phyloP scores from a whole-genome alignment of 2,329 filamentous ascomycete genomes.

The Teratosphaeria viscida region DNA sequence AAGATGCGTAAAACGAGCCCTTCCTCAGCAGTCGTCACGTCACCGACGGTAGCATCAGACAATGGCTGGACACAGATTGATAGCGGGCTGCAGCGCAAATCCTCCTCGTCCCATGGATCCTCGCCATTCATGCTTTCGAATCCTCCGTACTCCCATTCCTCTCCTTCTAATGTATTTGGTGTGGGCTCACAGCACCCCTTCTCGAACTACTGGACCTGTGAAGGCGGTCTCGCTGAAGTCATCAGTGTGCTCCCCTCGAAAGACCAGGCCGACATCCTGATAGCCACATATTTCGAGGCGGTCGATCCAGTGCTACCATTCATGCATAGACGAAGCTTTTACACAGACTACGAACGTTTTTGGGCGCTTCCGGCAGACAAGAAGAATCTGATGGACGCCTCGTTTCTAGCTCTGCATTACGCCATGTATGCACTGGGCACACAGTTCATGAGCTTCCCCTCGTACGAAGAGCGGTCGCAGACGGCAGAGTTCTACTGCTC shows the following conservation, averaged over 20 bases:
- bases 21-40: slow-evolving; percentile 11
- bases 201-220: slow-evolving; percentile 75
- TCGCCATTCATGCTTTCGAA: slow-evolving; percentile 54
- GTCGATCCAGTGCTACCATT: slow-evolving; percentile 76
- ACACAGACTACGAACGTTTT: slow-evolving; percentile 68
- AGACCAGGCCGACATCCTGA: slow-evolving; percentile 61
- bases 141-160: slow-evolving; percentile 59
- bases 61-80: slow-evolving; percentile 20
- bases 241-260: slow-evolving; percentile 66
- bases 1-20: slow-evolving; percentile 23
- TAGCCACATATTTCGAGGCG: slow-evolving; percentile 43
- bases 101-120: slow-evolving; percentile 9
- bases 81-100: slow-evolving; percentile 11
- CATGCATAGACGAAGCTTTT: slow-evolving; percentile 64
- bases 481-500: slow-evolving; percentile 73
- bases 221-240: slow-evolving; percentile 64
- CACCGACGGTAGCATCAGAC: slow-evolving; percentile 14
- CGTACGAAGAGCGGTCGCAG: slow-evolving; percentile 55
- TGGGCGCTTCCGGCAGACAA: slow-evolving; percentile 53
- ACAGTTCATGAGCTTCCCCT: slow-evolving; percentile 56
- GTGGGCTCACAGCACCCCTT: slow-evolving; percentile 70
- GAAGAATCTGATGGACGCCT: slow-evolving; percentile 52
- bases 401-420: slow-evolving; percentile 62
- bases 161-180: slow-evolving; percentile 70
- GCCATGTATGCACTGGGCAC: slow-evolving; percentile 69